Conservation (phyloP, 352 stramenopile species). For the Phytopythium boreale region DNA sequence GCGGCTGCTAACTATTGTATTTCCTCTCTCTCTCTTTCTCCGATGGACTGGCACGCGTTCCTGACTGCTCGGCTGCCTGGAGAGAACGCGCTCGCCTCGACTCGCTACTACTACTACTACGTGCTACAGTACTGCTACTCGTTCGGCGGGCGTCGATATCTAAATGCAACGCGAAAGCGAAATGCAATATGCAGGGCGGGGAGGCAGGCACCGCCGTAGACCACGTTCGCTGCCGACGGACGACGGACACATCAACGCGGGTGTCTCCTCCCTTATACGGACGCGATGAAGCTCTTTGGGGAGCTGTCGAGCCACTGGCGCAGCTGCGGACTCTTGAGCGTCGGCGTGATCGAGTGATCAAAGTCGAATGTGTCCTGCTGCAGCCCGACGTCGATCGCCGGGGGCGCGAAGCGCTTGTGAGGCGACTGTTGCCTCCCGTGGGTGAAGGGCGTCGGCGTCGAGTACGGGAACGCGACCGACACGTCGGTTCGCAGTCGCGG, state of each 20-base stretch:
- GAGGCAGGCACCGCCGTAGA: not conserved
- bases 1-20: constrained; percentile 4
- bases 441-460: constrained; percentile 41
- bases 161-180: constrained; percentile 10
- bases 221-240: not conserved
- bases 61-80: not conserved
- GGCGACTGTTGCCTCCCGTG: constrained; percentile 47
- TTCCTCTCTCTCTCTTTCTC: not conserved
- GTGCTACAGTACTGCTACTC: constrained; percentile 5
- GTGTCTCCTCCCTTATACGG: constrained; percentile 46
- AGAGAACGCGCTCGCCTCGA: constrained; percentile 9
- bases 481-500: constrained; percentile 80
- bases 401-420: constrained; percentile 71
- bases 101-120: constrained; percentile 5
- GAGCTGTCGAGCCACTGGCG: constrained; percentile 82
- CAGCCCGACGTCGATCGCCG: constrained; percentile 74
- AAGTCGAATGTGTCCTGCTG: constrained; percentile 86
- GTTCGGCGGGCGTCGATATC: constrained; percentile 15
- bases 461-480: constrained; percentile 77
- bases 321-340: constrained; percentile 82
- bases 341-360: constrained; percentile 83
- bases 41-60: not conserved
- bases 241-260: not conserved
- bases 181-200: not conserved
- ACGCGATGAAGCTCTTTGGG: constrained; percentile 79